Base-by-base conservation (phyloP, 2,329 filamentous ascomycete genomes). In the Davidsoniella neocaledoniae region DNA sequence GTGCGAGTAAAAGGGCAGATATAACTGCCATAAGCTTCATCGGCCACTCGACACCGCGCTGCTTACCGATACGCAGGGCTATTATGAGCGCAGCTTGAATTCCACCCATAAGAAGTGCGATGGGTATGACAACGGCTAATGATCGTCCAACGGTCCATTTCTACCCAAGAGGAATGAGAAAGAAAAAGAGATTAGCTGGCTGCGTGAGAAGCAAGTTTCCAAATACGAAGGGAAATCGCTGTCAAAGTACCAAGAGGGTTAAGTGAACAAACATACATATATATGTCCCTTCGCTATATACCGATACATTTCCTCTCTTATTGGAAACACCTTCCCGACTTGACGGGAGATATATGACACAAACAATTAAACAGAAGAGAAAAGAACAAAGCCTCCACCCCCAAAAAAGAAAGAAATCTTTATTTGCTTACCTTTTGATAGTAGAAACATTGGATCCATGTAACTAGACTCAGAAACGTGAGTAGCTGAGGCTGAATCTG, bases 11-110 rank as follows among this genome's bases (percentile, higher is more conserved):
- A 0, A 68, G 60, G 0, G 80, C 79, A 0, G 80, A 79, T 1
- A 83, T 60, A 0, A 76, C 71, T 1, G 80, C 80, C 79, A 84
- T 83, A 0, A 83, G 55, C 0, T 70, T 80, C 43, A 75, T 58
- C 0, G 81, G 78, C 81, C 79, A 85, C 8, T 72, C 60, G 0
- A 73, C 48, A 2, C 68, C 61, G 16, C 59, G 62, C 0, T 62
- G 54, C 49, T 67, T 65, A 1, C 71, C 71, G 36, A 64, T 64
- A 23, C 67, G 65, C 25, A 78, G 62, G 1, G 69, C 76, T 52
- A 79, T 68, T n/a, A 83, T 69, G 12, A 85, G 63, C 1, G 64
- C 73, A 0, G 67, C 64, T 60, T 84, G 73, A 6, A 77, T 66
- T 0, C 70, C 78, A 0, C 70, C 78, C 66, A 85, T 74, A 1